These are phyloP conservation scores for Kazachstania martiniae DNA, from an alignment of 805 yeast genomes.

Conservation along the genomic window DNA sequence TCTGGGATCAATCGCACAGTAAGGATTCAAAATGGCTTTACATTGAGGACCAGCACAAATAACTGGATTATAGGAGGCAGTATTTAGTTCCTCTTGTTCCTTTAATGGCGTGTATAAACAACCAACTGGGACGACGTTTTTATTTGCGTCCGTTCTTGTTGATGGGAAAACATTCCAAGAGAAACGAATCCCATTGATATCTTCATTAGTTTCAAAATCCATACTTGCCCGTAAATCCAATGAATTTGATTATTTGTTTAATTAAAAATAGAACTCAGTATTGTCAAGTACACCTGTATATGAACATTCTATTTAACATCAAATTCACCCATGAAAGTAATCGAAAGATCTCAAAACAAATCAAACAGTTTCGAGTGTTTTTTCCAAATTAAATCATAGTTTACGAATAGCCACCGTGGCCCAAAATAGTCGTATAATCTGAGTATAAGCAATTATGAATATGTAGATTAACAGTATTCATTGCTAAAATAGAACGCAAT, in stretches of 20 bases:
- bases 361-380: no score
- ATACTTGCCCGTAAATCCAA: constrained; percentile 8
- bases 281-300: no score
- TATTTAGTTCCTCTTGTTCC: constrained; percentile 60
- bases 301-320: no score
- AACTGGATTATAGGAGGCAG: constrained; percentile 80
- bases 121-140: constrained; percentile 90
- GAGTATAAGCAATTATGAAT: no score
- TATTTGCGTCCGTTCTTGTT: constrained; percentile 77
- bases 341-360: no score
- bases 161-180: constrained; percentile 85
- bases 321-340: no score
- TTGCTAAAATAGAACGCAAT: no score
- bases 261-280: no score
- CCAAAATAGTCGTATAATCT: no score
- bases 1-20: constrained; percentile 66
- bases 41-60: constrained; percentile 68
- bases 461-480: no score
- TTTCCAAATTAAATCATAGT: no score
- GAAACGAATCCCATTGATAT: constrained; percentile 60
- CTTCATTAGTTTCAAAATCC: constrained; percentile 55
- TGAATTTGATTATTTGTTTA: not conserved
- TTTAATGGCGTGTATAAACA: constrained; percentile 91
- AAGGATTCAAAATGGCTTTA: constrained; percentile 80
- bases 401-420: no score